Conservation (phyloP, 495 filamentous ascomycete species). For the Elaphomyces granulatus region DNA sequence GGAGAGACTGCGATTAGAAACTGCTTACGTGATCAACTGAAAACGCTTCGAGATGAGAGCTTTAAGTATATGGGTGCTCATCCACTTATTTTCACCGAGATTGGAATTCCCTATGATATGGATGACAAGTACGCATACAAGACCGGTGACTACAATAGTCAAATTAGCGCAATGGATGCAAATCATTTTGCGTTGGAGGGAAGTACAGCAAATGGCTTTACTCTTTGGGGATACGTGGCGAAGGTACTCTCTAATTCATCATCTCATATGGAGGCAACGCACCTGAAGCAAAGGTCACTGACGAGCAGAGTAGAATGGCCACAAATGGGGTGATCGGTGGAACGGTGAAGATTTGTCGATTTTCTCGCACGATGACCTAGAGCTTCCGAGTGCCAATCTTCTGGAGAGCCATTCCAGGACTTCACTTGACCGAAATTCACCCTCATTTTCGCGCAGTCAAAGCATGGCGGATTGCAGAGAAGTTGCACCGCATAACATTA, state of each 20-base stretch:
- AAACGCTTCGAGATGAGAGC: slow-evolving; percentile 79
- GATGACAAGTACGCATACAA: slow-evolving; percentile 89
- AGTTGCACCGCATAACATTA: slow-evolving; percentile 57
- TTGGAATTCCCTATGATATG: slow-evolving; percentile 98
- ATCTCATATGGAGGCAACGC: not conserved
- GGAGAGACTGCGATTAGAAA: slow-evolving; percentile 94
- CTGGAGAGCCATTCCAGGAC: slow-evolving; percentile 16
- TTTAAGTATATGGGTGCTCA: slow-evolving; percentile 77
- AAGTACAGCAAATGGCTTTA: slow-evolving; percentile 64
- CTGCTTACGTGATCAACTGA: slow-evolving; percentile 83
- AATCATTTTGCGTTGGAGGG: slow-evolving; percentile 90
- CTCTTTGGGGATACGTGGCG: slow-evolving; percentile 74
- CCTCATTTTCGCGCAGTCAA: slow-evolving; percentile 45
- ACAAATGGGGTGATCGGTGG: slow-evolving; percentile 88
- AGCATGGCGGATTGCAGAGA: slow-evolving; percentile 37
- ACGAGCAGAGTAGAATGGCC: slow-evolving; percentile 47
- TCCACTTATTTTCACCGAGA: slow-evolving; percentile 84
- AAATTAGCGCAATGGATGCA: slow-evolving; percentile 89
- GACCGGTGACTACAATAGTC: slow-evolving; percentile 91
- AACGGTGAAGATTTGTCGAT: slow-evolving; percentile 96
- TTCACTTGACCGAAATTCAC: slow-evolving; percentile 37
- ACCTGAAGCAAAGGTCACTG: not conserved
- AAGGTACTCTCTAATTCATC: slow-evolving; percentile 32
- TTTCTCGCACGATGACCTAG: slow-evolving; percentile 64
- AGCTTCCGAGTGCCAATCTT: slow-evolving; percentile 34